These are phyloP conservation scores for Mycena venus DNA, from an alignment of 768 basidiomycete species.

Conservation along the genomic window DNA sequence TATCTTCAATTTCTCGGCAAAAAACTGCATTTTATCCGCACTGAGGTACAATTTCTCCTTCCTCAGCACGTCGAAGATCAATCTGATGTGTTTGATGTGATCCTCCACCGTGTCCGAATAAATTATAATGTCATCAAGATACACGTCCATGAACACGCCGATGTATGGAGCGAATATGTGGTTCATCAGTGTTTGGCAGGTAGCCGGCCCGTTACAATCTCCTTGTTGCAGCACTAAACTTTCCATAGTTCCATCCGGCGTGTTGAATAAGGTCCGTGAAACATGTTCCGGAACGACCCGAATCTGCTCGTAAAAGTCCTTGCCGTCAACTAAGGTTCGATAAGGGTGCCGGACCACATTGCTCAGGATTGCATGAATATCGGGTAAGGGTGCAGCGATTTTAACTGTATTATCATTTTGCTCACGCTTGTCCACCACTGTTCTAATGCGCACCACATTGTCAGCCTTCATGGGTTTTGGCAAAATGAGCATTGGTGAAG, in stretches of 20 bases:
- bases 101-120: constrained; percentile 53
- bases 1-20: constrained; percentile 42
- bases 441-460: constrained; percentile 31
- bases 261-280: constrained; percentile 40
- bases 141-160: constrained; percentile 47
- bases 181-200: constrained; percentile 58
- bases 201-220: constrained; percentile 35
- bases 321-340: constrained; percentile 48
- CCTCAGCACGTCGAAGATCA: constrained; percentile 46
- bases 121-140: constrained; percentile 52
- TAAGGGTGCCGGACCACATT: constrained; percentile 36
- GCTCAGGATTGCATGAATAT: constrained; percentile 36
- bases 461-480: constrained; percentile 38
- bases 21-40: not conserved
- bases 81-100: constrained; percentile 46
- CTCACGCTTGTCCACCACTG: constrained; percentile 43
- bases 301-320: constrained; percentile 59
- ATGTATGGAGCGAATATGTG: constrained; percentile 48
- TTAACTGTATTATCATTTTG: constrained; percentile 48
- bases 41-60: constrained; percentile 52
- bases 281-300: constrained; percentile 39
- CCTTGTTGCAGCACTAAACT: constrained; percentile 50
- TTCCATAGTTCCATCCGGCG: constrained; percentile 51
- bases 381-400: constrained; percentile 30
- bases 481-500: constrained; percentile 49